Base-by-base conservation (phyloP, 495 filamentous ascomycete genomes). In the Podospora bellae-mahoneyi region DNA sequence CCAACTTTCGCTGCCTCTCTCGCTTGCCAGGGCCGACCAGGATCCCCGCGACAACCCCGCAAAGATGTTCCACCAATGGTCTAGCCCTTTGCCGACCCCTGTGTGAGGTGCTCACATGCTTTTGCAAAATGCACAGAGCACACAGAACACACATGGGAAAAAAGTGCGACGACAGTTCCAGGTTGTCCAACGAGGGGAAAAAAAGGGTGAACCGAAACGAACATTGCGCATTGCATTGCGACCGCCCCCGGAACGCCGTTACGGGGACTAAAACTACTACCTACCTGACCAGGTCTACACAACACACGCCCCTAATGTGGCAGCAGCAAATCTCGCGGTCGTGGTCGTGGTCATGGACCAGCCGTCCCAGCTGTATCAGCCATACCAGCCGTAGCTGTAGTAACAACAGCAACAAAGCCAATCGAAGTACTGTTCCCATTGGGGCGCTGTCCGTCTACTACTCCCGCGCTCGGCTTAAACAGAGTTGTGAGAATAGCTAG, bases 401-500 rank as follows among this genome's bases (percentile, higher is more conserved):
- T 48, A 48, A 2, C 27, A 44, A 26, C n/a, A 32, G 27, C 30
- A 32, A n/a, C 28, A 20, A 39, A 28, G 34, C 28, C 27, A 63
- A 48, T 48, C 34, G 34, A 39, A 10, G 6, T 39, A 39, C 3
- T 39, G 34, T 39, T 39, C 5, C 34, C 34, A 39, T 39, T 4
- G 39, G 39, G 39, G 39, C 6, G 39, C 39, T 48, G 39, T 5
- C n/a, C 61, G 28, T 10, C 32, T 63, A 6, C 28, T 39, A 19
- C 18, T 19, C 27, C 34, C 56, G 39, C 20, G 64, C 34, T 66
- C 59, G 48, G 68, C 69, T 63, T 65, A 66, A 57, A 48, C 61
- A 64, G 32, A 63, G 32, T 44, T 62, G 58, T 68, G 68, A 53
- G 59, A 64, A 60, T 48, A 75, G 74, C 74, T 76, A 75, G 73